These are phyloP conservation scores for Wallacemonas sp. DNA, from an alignment of 208 protist species.

Conservation along the genomic window DNA sequence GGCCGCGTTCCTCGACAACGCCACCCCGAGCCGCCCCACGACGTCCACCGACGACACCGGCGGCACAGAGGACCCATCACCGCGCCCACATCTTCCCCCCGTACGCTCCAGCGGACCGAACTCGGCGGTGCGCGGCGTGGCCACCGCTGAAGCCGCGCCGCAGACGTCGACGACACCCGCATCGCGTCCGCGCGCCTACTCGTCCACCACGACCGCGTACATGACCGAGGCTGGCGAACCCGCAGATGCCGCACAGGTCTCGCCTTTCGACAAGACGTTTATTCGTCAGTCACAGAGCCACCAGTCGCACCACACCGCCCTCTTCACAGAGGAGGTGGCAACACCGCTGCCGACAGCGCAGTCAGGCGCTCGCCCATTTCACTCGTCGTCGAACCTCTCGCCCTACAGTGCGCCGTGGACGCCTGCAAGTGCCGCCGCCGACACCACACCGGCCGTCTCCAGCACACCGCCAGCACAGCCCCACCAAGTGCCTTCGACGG, in stretches of 20 bases:
- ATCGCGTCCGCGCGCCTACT: slow-evolving; percentile 10
- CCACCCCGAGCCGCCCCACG: not conserved
- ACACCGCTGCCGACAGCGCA: not conserved
- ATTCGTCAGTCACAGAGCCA: not conserved
- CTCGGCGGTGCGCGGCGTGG: not conserved
- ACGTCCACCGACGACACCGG: not conserved
- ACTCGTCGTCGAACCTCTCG: slow-evolving; percentile 1
- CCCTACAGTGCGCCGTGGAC: not conserved
- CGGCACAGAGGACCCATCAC: slow-evolving; percentile 2
- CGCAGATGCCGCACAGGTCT: slow-evolving; percentile 18
- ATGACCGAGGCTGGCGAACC: slow-evolving; percentile 16
- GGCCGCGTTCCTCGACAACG: not conserved
- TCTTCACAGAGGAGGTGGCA: slow-evolving; percentile 13
- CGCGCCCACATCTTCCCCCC: not conserved
- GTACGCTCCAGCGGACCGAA: not conserved
- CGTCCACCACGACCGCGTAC: slow-evolving; percentile 23
- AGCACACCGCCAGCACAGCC: not conserved
- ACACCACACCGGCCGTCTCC: not conserved
- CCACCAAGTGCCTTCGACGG: not conserved
- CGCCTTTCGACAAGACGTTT: slow-evolving; percentile 18
- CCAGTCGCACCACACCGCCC: slow-evolving; percentile 10
- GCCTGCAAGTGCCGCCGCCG: not conserved
- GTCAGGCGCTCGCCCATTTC: not conserved
- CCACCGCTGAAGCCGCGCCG: slow-evolving; percentile 3
- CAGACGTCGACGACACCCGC: not conserved